Percentiles rank a stretch among this genome's conserved stretches.
Conservation (phyloP, 164 flowering plant genomes). For the Pachysandra terminalis region DNA sequence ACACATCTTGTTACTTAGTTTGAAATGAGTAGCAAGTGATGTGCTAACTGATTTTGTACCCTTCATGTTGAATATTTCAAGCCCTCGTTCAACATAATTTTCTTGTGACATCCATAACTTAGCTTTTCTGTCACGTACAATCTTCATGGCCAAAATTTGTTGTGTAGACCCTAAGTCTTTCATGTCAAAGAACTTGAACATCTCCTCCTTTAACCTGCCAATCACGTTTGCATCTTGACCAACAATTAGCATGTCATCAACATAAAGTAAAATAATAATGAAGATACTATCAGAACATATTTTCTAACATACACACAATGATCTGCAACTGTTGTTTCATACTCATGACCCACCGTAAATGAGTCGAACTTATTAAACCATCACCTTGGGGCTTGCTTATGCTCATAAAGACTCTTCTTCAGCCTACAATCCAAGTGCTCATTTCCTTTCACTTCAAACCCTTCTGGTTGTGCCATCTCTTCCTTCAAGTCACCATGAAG, state of each 20-base stretch:
- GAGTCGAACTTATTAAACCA: background rate
- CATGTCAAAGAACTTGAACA: background rate
- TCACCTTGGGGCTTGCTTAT: background rate
- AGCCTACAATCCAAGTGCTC: background rate
- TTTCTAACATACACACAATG: background rate
- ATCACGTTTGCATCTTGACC: background rate
- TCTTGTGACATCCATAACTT: background rate
- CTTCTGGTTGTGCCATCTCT: background rate
- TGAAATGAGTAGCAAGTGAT: background rate
- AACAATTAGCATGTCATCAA: background rate
- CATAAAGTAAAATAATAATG: background rate
- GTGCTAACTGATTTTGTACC: background rate
- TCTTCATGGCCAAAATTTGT: background rate
- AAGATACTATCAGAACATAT: background rate
- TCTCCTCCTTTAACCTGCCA: background rate
- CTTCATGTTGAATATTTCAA: background rate
- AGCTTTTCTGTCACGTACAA: background rate
- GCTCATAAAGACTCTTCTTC: background rate
- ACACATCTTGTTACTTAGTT: background rate
- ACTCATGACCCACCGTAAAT: background rate
- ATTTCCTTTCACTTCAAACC: background rate
- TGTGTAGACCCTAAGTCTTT: background rate
- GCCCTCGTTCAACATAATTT: background rate
- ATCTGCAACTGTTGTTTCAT: background rate
- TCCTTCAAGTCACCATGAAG: background rate